Evolutionary conservation across 768 basidiomycete species (phyloP), one percentile per base, ranked within the genome.

Genomic region (Mycena rebaudengoi): DNA sequence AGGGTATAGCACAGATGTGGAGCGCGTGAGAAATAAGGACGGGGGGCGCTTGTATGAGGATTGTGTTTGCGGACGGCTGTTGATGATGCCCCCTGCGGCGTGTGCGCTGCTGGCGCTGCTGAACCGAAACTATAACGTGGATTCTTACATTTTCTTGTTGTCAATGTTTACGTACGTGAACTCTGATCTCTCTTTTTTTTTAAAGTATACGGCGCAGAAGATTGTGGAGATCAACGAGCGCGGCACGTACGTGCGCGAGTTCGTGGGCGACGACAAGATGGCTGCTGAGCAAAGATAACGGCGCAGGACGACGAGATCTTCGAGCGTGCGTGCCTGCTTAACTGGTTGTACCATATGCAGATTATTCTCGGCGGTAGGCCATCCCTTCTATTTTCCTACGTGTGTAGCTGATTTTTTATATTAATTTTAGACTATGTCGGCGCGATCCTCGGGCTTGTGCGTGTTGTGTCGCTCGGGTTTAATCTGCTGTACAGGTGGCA

Each of bases 251-350:
- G 66, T 41, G 69, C 30, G 65, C 63, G 7, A 59, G 26, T 68
- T 64, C 29, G 56, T 65, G 13, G 67, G 75, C 6, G 70, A 76
- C 6, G 69, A 70, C 37, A 62, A 60, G 10, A 74, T 65, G 41
- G 46, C 70, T n/a, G n/a, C n/a, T n/a, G n/a, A n/a, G n/a, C n/a
- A n/a, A n/a, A n/a, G n/a, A n/a, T n/a, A n/a, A n/a, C n/a, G 14
- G 75, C 68, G 0, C 92, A 94, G 71, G 92, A 94, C 56, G 87
- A 91, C 50, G 92, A 93, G 68, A 87, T 94, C 45, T 94, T 91
- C 78, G 82, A 91, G 60, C 85, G 89, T 28, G 82, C 90, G 11
- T 84, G 92, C 48, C 79, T 92, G 45, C 87, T 93, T 44, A 94
- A 94, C 73, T 88, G 87, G 53, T 89, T 85, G 4, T 89, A 82